Evolutionary conservation across 768 basidiomycete genomes (phyloP).

Genomic region (Pleurotus cornucopiae): DNA sequence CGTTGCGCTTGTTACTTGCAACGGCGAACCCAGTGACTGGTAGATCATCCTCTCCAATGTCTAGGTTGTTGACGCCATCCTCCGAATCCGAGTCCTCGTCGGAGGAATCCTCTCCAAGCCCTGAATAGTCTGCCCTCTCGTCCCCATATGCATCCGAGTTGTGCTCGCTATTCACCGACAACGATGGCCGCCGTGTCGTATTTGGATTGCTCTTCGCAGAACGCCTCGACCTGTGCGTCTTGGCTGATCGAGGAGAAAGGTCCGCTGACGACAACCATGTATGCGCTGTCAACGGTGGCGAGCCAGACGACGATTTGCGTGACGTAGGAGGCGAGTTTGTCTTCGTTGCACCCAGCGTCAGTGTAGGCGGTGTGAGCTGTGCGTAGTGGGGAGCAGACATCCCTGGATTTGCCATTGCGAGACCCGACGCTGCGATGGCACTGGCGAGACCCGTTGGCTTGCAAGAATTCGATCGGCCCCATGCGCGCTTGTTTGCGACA

Average conservation of each 20-base stretch:
- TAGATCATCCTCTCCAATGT: conserved; percentile 68
- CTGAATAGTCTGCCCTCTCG: conserved; percentile 21
- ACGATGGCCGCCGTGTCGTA: conserved; percentile 13
- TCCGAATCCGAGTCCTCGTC: conserved; percentile 20
- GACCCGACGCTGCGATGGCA: conserved; percentile 62
- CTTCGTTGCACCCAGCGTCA: conserved; percentile 1
- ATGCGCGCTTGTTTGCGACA: conserved; percentile 37
- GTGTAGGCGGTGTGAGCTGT: conserved; percentile 27
- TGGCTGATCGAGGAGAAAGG: conserved; percentile 3
- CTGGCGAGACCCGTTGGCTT: conserved; percentile 62
- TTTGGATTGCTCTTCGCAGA: conserved; percentile 7
- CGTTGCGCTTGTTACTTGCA: conserved; percentile 90
- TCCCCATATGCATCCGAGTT: conserved; percentile 28
- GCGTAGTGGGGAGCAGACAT: conserved; percentile 44
- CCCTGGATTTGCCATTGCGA: conserved; percentile 60
- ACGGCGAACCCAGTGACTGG: conserved; percentile 97
- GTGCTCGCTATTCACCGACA: conserved; percentile 27
- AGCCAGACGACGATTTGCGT: conserved; percentile 7
- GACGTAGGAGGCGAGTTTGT: not conserved
- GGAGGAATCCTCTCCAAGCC: conserved; percentile 19
- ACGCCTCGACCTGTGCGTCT: not conserved
- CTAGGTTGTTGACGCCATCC: conserved; percentile 29
- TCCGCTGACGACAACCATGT: not conserved
- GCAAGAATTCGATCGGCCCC: conserved; percentile 35
- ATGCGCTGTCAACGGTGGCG: conserved; percentile 8